These are phyloP conservation scores for Huntiella omanensis DNA, from an alignment of 2,329 filamentous ascomycete species.

Conservation along the genomic window DNA sequence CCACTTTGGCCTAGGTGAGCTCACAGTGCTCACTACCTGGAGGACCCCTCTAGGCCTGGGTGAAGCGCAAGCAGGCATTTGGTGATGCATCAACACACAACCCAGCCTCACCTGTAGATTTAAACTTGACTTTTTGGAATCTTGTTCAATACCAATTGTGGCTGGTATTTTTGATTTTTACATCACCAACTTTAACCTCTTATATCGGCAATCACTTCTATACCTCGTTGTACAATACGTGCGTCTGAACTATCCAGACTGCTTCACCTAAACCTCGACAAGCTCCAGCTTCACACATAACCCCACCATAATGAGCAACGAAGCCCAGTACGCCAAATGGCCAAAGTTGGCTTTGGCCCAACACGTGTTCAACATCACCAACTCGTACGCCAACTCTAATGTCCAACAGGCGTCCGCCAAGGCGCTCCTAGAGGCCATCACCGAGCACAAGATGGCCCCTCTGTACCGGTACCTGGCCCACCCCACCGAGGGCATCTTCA, in stretches of 20 bases:
- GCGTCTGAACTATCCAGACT: background rate
- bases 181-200: no score
- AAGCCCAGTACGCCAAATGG: slow-evolving; percentile 74
- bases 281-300: background rate
- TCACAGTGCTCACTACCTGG: no score
- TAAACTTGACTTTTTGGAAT: no score
- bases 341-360: slow-evolving; percentile 65
- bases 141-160: no score
- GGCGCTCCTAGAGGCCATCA: slow-evolving; percentile 63
- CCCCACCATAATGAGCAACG: slow-evolving; percentile 45
- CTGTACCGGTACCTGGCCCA: slow-evolving; percentile 73
- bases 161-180: no score
- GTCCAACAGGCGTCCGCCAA: slow-evolving; percentile 55
- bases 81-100: no score
- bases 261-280: background rate
- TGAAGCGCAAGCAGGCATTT: no score
- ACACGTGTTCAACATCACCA: slow-evolving; percentile 74
- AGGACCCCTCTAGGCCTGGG: no score
- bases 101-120: no score
- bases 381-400: slow-evolving; percentile 48
- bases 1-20: no score
- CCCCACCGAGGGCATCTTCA: slow-evolving; percentile 65
- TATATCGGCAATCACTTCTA: no score
- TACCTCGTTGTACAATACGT: no score
- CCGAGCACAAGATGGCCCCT: slow-evolving; percentile 70